Percentiles rank a stretch among this genome's conserved stretches.
Conservation (phyloP, 192 early-diverging fungal genomes). For the Backusella luteola region DNA sequence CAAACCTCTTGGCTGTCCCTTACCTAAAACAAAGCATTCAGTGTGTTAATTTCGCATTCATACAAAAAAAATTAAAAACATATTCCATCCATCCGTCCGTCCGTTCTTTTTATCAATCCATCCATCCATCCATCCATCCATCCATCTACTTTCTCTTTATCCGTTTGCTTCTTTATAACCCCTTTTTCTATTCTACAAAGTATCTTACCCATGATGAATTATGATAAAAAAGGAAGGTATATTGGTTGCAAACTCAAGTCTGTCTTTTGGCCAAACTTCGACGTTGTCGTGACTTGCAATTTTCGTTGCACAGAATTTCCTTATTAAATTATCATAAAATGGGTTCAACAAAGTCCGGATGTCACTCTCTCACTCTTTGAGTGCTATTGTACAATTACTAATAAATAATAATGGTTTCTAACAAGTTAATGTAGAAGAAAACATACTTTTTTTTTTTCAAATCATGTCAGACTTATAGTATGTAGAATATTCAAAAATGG, state of each 20-base stretch:
- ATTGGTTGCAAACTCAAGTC: slow-evolving; percentile 10
- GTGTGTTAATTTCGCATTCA: too few species aligned
- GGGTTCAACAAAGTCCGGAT: too few species aligned
- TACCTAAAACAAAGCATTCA: slow-evolving; percentile 36
- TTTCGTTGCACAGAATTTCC: neutral
- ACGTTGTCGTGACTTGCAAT: neutral
- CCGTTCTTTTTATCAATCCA: slow-evolving; percentile 7
- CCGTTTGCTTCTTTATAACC: neutral
- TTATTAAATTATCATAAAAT: neutral
- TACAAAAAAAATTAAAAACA: too few species aligned
- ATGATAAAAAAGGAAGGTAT: slow-evolving; percentile 27
- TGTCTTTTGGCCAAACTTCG: slow-evolving; percentile 16
- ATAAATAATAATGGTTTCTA: too few species aligned
- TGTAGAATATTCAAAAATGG: too few species aligned
- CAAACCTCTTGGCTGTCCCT: slow-evolving; percentile 94
- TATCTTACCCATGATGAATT: slow-evolving; percentile 27
- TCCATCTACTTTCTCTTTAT: too few species aligned
- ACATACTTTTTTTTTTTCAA: too few species aligned
- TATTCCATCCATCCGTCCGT: neutral
- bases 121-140: slow-evolving; percentile 17
- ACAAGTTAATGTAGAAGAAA: too few species aligned
- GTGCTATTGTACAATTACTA: too few species aligned
- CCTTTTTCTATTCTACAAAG: neutral
- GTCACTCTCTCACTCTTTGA: too few species aligned
- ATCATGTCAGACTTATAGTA: too few species aligned